Conservation (phyloP, 352 stramenopile species). For the Globisporangium alternatum region DNA sequence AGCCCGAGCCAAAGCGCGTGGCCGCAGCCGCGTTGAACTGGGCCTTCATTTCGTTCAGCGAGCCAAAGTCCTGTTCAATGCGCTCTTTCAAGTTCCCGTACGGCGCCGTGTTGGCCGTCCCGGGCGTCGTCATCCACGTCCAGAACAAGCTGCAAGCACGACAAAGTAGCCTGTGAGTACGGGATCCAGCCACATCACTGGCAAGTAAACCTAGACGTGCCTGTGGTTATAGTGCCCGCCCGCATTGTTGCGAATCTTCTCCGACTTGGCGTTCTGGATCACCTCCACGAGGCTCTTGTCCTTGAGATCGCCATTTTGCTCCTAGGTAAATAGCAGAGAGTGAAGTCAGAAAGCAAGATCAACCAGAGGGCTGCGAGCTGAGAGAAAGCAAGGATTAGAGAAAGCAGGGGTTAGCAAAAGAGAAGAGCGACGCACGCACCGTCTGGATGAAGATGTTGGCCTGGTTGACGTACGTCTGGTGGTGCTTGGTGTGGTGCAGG, state of each 20-base stretch:
- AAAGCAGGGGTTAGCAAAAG: neutral
- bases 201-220: neutral
- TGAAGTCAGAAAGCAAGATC: neutral
- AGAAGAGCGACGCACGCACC: conserved; percentile 18
- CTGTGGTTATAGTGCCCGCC: conserved; percentile 41
- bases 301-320: conserved; percentile 6
- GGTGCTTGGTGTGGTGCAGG: conserved; percentile 62
- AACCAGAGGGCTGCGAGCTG: no score
- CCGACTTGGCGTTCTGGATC: conserved; percentile 29
- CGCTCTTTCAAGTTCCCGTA: conserved; percentile 36
- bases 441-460: conserved; percentile 43
- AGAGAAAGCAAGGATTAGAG: neutral
- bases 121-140: conserved; percentile 59
- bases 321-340: neutral
- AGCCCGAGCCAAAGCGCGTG: conserved; percentile 61
- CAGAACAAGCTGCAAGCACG: conserved; percentile 57
- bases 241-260: conserved; percentile 38
- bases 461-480: conserved; percentile 42
- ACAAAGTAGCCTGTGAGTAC: no score
- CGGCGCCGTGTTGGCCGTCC: conserved; percentile 35
- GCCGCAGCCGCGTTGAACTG: conserved; percentile 57
- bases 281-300: conserved; percentile 32
- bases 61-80: conserved; percentile 70
- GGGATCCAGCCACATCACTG: no score
- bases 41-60: conserved; percentile 54